A percentile compares a stretch with the other conserved stretches of the same genome.
These are phyloP conservation scores for Apophysomyces ossiformis DNA, from an alignment of 371 early-diverging fungal genomes.

Conservation along the genomic window DNA sequence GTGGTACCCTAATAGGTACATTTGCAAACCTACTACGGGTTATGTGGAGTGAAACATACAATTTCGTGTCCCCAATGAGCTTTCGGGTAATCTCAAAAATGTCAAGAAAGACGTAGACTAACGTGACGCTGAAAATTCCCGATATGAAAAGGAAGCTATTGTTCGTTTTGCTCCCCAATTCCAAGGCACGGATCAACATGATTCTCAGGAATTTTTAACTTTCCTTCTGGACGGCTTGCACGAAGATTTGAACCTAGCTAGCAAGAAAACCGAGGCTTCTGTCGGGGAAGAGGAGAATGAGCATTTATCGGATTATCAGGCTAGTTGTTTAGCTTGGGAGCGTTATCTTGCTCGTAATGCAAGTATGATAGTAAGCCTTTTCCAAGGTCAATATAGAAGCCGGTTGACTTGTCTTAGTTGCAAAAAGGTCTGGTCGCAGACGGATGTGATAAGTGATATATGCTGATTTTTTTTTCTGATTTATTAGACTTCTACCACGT, in stretches of 20 bases:
- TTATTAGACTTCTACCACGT: conserved; percentile 49
- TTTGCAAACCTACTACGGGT: conserved; percentile 66
- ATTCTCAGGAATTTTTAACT: conserved; percentile 69
- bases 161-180: conserved; percentile 62
- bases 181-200: conserved; percentile 67
- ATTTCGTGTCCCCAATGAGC: conserved; percentile 55
- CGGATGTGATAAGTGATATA: neutral
- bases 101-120: too few species aligned
- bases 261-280: conserved; percentile 17
- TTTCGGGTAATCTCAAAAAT: conserved; percentile 35
- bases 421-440: conserved; percentile 44
- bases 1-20: conserved; percentile 69
- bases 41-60: conserved; percentile 67
- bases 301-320: conserved; percentile 45
- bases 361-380: conserved; percentile 86
- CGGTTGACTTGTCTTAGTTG: conserved; percentile 82
- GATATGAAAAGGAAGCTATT: conserved; percentile 42
- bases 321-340: conserved; percentile 74
- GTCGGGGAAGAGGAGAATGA: conserved; percentile 24
- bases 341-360: conserved; percentile 73
- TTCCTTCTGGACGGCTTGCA: conserved; percentile 70
- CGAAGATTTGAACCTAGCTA: conserved; percentile 51
- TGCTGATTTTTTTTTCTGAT: neutral
- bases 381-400: conserved; percentile 85
- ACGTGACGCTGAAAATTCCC: neutral